A percentile compares a stretch with the other conserved stretches of the same genome.
Evolutionary conservation across 306 rosid species (phyloP).

Genomic region (Purshia tridentata): DNA sequence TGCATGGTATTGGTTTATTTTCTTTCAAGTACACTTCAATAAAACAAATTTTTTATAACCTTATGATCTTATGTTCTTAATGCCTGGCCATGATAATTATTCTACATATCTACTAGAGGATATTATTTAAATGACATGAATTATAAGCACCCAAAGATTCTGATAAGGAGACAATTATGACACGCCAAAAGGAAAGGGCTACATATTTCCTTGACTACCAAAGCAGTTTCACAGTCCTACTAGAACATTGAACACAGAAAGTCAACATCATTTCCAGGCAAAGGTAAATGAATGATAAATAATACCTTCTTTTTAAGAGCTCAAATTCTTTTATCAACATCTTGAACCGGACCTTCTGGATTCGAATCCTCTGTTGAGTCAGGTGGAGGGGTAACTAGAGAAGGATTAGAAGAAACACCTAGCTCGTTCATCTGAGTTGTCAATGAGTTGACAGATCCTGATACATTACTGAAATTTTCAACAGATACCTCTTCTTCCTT

Average conservation of each 20-base stretch:
- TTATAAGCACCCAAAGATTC: background rate
- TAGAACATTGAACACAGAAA: background rate
- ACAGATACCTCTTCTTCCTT: constrained; percentile 29
- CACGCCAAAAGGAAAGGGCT: background rate
- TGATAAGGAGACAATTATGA: background rate
- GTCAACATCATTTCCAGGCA: background rate
- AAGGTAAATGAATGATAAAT: constrained; percentile 8
- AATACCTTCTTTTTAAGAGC: constrained; percentile 82
- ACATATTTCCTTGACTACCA: background rate
- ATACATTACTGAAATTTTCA: constrained; percentile 25
- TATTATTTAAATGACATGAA: background rate
- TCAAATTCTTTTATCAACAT: constrained; percentile 74
- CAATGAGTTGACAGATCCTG: constrained; percentile 45
- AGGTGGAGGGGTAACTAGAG: constrained; percentile 39
- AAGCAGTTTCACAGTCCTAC: background rate
- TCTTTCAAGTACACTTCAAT: too few relatives aligned
- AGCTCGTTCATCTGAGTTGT: constrained; percentile 58
- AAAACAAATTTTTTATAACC: background rate
- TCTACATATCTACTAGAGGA: too few relatives aligned
- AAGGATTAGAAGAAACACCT: constrained; percentile 50
- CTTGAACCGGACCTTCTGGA: constrained; percentile 43
- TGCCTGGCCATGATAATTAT: background rate
- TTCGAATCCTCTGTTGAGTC: constrained; percentile 49
- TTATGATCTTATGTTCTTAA: background rate
- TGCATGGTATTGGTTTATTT: background rate